Evolutionary conservation across 768 basidiomycete genomes (phyloP), one percentile per base, ranked within the genome.

Genomic region (Termitomyces sp.): DNA sequence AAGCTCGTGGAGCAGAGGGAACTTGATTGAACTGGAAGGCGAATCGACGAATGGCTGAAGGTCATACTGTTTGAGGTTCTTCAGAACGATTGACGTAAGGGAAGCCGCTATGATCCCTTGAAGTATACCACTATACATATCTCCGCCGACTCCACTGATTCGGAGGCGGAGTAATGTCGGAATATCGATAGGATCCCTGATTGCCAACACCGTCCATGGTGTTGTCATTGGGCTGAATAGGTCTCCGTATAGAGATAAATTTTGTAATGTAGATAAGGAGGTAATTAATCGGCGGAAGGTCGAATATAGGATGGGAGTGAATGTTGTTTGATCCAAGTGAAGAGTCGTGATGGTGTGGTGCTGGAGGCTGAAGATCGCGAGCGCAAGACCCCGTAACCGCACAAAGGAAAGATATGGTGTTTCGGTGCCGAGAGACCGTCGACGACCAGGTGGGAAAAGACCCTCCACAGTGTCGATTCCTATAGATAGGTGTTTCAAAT

Each of bases 201-300:
- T 56, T 31, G 59, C 59, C 10, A 74, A 67, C 15, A 42, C 12
- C 20, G 55, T 56, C 76, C 77, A 78, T 1, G 59, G 37, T 2
- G 65, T 63, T 14, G 38, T 47, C n/a, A 40, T 25, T 8, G 56
- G 5, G 14, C 31, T 52, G 58, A 81, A 69, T 15, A 81, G 73
- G 40, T 82, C 76, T 15, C 81, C 82, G 47, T 77, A 74, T 12
- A 83, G 62, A 31, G 80, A 82, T 31, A 84, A 72, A 65, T 81
- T 67, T 12, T 69, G 65, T 10, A 84, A 71, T 36, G 49, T 49
- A 2, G 71, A 70, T 5, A 76, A 71, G 0, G 72, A 62, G 4
- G 72, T 73, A n/a, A 81, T n/a, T n/a, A 80, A 63, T 5, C 64
- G 62, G 15, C 68, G 65, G 56, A 83, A 76, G 4, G 71, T 69